Conservation (phyloP, 2,329 filamentous ascomycete genomes). For the Penicillium nordicum region DNA sequence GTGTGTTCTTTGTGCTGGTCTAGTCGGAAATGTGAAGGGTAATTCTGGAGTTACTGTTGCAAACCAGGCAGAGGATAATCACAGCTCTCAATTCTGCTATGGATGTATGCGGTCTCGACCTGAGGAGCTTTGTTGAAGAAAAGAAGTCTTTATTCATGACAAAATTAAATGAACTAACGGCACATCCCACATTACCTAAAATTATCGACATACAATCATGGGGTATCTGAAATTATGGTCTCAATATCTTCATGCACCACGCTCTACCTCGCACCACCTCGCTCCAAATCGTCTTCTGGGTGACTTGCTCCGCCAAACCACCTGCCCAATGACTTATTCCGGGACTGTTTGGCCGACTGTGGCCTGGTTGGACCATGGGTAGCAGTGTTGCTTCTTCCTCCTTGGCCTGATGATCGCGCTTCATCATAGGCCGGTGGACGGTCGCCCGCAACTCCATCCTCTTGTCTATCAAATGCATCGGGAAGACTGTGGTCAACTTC, state of each 20-base stretch:
- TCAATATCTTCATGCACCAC: neutral
- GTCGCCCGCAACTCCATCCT: constrained; percentile 26
- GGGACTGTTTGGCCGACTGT: constrained; percentile 24
- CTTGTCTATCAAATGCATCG: constrained; percentile 38
- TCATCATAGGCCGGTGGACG: constrained; percentile 23
- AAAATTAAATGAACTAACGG: constrained; percentile 14
- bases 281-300: constrained; percentile 29
- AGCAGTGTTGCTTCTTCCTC: constrained; percentile 7
- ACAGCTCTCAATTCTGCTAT: constrained; percentile 43
- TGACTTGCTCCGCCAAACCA: constrained; percentile 32
- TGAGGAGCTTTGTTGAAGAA: constrained; percentile 18
- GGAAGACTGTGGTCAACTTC: constrained; percentile 38
- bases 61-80: constrained; percentile 50
- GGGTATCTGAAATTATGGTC: constrained; percentile 6
- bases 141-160: neutral
- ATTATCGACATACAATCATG: constrained; percentile 7
- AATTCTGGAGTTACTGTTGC: constrained; percentile 52
- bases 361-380: constrained; percentile 17
- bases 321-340: constrained; percentile 21
- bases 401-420: constrained; percentile 12
- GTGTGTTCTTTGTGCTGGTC: constrained; percentile 69
- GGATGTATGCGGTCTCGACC: constrained; percentile 44
- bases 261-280: constrained; percentile 19
- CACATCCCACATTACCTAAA: neutral
- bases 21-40: constrained; percentile 61